Base-by-base conservation (phyloP, 1,284 basidiomycete genomes). In the Rhizoctonia solani region DNA sequence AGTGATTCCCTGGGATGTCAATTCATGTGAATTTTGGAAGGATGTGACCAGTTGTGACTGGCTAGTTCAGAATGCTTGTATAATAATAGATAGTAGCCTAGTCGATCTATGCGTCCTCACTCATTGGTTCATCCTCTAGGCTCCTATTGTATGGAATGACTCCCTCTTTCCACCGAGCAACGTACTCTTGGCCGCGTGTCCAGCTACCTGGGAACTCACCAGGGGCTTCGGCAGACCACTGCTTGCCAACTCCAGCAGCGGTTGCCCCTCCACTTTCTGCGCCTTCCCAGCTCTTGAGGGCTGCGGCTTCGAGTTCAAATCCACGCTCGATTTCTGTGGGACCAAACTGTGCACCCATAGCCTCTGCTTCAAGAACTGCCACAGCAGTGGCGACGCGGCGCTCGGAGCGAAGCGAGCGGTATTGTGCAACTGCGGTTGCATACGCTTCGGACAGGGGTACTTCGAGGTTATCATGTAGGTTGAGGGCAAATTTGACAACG, bases 391-490 rank as follows among this genome's bases (percentile, higher is more conserved):
- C 85, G 66, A 93, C 84, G 74, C 95, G 87, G 72, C 92, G 89
- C 75, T 93, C 88, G 25, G 92, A 88, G 61, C 93, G 88, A 39
- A 98, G 82, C 21, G 90, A 81, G 56, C 91, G 87, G 79, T 94
- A 98, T 76, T 97, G 92, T 13, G 85, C 82, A n/a, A 93, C 84
- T 23, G 92, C 88, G 19, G 81, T 79, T 3, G 82, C 80, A 77
- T 99, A 99, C 3, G 96, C 95, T 42, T 88, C 79, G 0, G 90
- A 87, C 44, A 98, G 81, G 0, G 92, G 83, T 27, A 88, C 69
- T 1, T 77, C 72, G 73, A 92, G 88, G 66, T 85, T 72, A 69
- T 87, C 77, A 76, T 94, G 86, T 13, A 98, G 83, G 74, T 89
- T 92, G 53, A 91, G 78, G 13, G 90, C 84, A 77, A 92, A 98